Evolutionary conservation across 768 basidiomycete species (phyloP).

Genomic region (Russula compacta): DNA sequence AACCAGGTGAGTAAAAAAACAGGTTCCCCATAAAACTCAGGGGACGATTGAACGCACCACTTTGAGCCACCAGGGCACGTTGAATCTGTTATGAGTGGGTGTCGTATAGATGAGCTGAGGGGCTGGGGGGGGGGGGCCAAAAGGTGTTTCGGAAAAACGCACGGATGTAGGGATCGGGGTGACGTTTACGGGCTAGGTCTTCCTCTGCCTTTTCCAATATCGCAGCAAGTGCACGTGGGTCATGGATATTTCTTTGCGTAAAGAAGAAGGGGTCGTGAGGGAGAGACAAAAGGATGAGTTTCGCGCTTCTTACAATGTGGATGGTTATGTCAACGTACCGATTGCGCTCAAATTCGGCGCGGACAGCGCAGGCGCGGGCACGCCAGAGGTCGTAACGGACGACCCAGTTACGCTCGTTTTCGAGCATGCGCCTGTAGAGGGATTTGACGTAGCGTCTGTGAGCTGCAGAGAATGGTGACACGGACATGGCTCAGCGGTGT

Average conservation of each 20-base stretch:
- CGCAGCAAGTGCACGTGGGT: conserved; percentile 72
- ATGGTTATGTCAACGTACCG: conserved; percentile 41
- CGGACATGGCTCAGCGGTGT: conserved; percentile 36
- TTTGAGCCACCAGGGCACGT: conserved; percentile 88
- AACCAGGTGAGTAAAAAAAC: conserved; percentile 6
- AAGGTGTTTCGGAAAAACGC: background rate
- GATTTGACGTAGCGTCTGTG: conserved; percentile 85
- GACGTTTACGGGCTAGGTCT: conserved; percentile 50
- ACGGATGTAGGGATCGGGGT: conserved; percentile 94
- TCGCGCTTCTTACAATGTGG: no score
- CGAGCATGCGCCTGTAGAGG: conserved; percentile 80
- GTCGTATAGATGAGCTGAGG: background rate
- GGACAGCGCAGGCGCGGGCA: conserved; percentile 70
- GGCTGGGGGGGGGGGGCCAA: background rate
- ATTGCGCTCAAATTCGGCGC: conserved; percentile 91
- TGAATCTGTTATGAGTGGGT: conserved; percentile 43
- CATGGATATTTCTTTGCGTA: conserved; percentile 58
- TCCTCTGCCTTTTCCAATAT: conserved; percentile 78
- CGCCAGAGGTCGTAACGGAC: conserved; percentile 83
- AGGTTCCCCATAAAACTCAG: background rate
- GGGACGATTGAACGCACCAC: conserved; percentile 56
- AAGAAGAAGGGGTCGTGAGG: background rate
- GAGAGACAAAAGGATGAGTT: conserved; percentile 10
- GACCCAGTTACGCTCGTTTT: conserved; percentile 85
- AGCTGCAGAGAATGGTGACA: conserved; percentile 57